These are phyloP conservation scores for Dactylella cylindrospora DNA, from an alignment of 2,329 filamentous ascomycete genomes.

Conservation along the genomic window DNA sequence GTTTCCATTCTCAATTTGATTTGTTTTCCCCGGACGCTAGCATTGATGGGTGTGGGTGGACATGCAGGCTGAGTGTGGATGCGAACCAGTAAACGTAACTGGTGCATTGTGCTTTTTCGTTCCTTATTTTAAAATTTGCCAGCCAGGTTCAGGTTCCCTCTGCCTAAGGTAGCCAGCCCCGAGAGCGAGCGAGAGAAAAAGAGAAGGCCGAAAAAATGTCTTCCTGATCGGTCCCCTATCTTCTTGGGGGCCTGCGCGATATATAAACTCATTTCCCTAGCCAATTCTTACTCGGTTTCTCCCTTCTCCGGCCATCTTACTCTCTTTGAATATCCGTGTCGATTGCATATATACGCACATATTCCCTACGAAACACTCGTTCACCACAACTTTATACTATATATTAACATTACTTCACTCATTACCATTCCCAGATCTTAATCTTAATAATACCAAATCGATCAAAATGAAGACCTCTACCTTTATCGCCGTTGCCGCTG, in stretches of 20 bases:
- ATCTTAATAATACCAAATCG: conserved; percentile 10
- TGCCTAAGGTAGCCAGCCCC: neutral
- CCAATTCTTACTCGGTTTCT: neutral
- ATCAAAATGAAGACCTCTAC: conserved; percentile 57
- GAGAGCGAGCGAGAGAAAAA: neutral
- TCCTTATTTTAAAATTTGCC: conserved; percentile 43
- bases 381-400: conserved; percentile 20
- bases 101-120: conserved; percentile 6
- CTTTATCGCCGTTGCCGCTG: conserved; percentile 59
- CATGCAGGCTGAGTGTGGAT: neutral
- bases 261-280: conserved; percentile 34
- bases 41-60: neutral
- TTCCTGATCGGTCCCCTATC: neutral
- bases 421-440: conserved; percentile 40
- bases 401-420: conserved; percentile 9
- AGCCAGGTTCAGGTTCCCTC: conserved; percentile 1
- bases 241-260: conserved; percentile 8
- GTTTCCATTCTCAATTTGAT: conserved; percentile 22
- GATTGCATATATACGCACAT: neutral
- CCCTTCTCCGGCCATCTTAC: conserved; percentile 18
- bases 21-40: conserved; percentile 22
- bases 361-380: conserved; percentile 28
- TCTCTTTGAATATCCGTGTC: conserved; percentile 20
- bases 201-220: conserved; percentile 4
- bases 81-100: conserved; percentile 19